Conservation (phyloP, 768 basidiomycete species). For the Cystobasidiopsis lactophilus region DNA sequence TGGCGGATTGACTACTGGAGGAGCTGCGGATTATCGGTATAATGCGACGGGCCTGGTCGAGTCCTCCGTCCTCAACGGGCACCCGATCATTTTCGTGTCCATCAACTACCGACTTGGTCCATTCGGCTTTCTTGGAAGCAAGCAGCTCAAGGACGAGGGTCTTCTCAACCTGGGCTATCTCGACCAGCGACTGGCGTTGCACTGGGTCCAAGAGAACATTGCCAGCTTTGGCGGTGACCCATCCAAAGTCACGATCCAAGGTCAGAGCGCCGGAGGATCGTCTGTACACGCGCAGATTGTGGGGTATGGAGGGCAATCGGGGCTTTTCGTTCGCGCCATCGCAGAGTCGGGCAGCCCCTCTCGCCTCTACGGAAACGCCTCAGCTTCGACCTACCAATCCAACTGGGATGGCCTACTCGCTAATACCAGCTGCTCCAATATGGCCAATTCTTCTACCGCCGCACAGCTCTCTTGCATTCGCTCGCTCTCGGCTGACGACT, state of each 20-base stretch:
- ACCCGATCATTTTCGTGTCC: constrained; percentile 3
- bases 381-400: background rate
- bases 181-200: constrained; percentile 38
- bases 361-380: background rate
- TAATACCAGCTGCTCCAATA: constrained; percentile 2
- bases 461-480: constrained; percentile 10
- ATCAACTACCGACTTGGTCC: constrained; percentile 34
- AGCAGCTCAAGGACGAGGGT: constrained; percentile 19
- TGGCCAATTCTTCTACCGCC: background rate
- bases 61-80: background rate
- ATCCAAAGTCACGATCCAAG: constrained; percentile 28
- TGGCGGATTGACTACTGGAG: constrained; percentile 4
- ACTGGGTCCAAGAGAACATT: constrained; percentile 45
- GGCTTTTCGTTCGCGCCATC: constrained; percentile 12
- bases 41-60: background rate
- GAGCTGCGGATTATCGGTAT: background rate
- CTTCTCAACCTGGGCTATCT: constrained; percentile 39
- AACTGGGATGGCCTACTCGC: constrained; percentile 6
- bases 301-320: constrained; percentile 6
- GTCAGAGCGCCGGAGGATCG: constrained; percentile 11
- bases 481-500: background rate
- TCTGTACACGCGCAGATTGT: constrained; percentile 1
- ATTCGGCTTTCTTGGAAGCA: constrained; percentile 30
- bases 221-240: constrained; percentile 44
- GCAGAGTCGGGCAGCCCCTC: constrained; percentile 6